Conservation (phyloP, 139 green algal species). For the Volvox reticuliferus region DNA sequence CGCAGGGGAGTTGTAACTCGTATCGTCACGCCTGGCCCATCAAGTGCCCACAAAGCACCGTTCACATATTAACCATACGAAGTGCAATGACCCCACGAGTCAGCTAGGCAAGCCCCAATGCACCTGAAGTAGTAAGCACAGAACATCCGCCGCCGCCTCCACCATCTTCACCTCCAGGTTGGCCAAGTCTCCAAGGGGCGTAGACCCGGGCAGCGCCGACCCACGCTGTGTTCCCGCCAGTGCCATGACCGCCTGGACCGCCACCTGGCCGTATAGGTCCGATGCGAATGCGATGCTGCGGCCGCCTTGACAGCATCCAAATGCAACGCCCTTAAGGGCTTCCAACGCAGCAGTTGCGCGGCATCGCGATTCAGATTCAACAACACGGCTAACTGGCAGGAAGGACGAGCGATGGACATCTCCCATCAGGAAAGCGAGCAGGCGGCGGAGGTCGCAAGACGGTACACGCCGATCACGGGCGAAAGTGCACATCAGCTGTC, state of each 20-base stretch:
- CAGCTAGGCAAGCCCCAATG: neutral
- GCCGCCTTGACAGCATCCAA: neutral
- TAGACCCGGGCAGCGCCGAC: neutral
- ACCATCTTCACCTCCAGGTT: neutral
- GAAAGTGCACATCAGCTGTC: neutral
- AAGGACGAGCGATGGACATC: neutral
- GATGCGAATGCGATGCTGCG: neutral
- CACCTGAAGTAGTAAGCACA: slow-evolving; percentile 30
- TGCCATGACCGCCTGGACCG: neutral
- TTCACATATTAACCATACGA: no score
- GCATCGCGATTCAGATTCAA: neutral
- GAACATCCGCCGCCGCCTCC: slow-evolving; percentile 26
- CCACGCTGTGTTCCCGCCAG: neutral
- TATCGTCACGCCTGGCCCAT: no score
- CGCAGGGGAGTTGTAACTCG: no score
- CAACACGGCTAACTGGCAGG: neutral
- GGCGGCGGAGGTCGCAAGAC: neutral
- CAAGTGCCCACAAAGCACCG: no score
- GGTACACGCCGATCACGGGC: neutral
- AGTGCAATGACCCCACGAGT: no score
- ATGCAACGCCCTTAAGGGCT: neutral
- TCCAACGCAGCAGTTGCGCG: neutral
- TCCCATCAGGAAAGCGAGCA: neutral
- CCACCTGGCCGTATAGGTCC: slow-evolving; percentile 19
- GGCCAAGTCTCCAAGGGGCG: neutral